Evolutionary conservation across 1,284 basidiomycete genomes (phyloP).

Genomic region (Cutaneotrichosporon mucoides): DNA sequence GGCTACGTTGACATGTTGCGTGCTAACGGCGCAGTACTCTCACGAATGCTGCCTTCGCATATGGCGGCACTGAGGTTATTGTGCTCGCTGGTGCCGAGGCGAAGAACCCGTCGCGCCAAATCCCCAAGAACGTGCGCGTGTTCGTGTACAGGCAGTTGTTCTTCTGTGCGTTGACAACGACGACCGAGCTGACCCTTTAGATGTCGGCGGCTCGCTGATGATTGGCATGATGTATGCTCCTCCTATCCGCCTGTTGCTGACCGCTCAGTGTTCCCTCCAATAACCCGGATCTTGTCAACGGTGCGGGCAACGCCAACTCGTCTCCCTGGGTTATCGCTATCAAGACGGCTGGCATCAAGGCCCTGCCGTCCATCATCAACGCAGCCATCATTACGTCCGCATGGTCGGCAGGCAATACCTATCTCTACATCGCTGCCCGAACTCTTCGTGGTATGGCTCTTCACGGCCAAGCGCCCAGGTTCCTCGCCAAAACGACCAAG

Average conservation of each 20-base stretch:
- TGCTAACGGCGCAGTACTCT: constrained; percentile 26
- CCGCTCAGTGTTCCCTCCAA: constrained; percentile 55
- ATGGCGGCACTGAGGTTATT: constrained; percentile 36
- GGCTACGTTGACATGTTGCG: constrained; percentile 9
- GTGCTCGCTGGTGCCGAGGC: constrained; percentile 33
- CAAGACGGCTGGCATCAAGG: constrained; percentile 57
- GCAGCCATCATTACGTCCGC: constrained; percentile 61
- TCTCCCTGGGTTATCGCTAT: constrained; percentile 52
- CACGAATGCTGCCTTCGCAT: constrained; percentile 31
- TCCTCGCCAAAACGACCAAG: constrained; percentile 63
- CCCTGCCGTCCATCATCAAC: constrained; percentile 61
- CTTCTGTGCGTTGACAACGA: constrained; percentile 32
- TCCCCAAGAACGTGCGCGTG: constrained; percentile 67
- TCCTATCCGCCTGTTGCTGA: constrained; percentile 39
- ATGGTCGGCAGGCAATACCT: constrained; percentile 54
- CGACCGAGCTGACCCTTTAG: not conserved
- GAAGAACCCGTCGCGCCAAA: constrained; percentile 58
- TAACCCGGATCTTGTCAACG: constrained; percentile 4
- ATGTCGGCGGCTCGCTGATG: constrained; percentile 5
- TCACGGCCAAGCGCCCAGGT: constrained; percentile 67
- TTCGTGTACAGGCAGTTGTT: constrained; percentile 70
- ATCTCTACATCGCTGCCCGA: constrained; percentile 50
- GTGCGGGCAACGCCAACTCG: constrained; percentile 33
- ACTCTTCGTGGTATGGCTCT: constrained; percentile 49
- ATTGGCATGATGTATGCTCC: constrained; percentile 51